Percentiles rank a stretch among this genome's conserved stretches.
These are phyloP conservation scores for Pichia membranifaciens DNA, from an alignment of 805 yeast species.

Conservation along the genomic window DNA sequence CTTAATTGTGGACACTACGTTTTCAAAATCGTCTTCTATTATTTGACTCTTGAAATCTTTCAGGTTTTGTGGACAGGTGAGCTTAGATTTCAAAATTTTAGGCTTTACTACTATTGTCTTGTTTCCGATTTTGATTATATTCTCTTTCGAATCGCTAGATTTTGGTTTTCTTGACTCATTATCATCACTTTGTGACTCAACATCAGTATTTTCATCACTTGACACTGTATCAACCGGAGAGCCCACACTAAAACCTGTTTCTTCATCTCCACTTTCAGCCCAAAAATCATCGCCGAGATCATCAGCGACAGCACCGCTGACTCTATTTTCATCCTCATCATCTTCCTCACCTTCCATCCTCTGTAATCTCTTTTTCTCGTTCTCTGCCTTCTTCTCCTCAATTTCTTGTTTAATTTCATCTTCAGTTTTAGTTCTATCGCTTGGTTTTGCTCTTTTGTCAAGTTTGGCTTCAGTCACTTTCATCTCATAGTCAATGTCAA, in stretches of 20 bases:
- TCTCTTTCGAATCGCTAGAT: slow-evolving; percentile 11
- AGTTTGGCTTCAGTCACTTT: slow-evolving; percentile 60
- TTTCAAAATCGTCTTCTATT: slow-evolving; percentile 31
- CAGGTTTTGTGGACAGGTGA: slow-evolving; percentile 45
- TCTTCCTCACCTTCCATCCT: slow-evolving; percentile 64
- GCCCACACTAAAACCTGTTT: slow-evolving; percentile 39
- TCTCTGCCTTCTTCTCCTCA: slow-evolving; percentile 50
- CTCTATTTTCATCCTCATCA: slow-evolving; percentile 26
- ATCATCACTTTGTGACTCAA: slow-evolving; percentile 28
- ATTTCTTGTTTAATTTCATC: slow-evolving; percentile 62
- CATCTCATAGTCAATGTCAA: slow-evolving; percentile 51
- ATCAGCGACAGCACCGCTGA: slow-evolving; percentile 51
- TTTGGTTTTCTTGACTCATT: slow-evolving; percentile 25
- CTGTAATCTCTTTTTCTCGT: slow-evolving; percentile 62
- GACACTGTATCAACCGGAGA: slow-evolving; percentile 36
- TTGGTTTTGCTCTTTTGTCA: slow-evolving; percentile 74
- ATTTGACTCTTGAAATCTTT: slow-evolving; percentile 36
- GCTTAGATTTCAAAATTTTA: slow-evolving; percentile 13
- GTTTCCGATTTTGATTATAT: slow-evolving; percentile 31
- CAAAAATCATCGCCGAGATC: slow-evolving; percentile 68
- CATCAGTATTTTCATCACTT: slow-evolving; percentile 31
- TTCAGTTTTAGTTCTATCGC: slow-evolving; percentile 73
- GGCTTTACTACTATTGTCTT: slow-evolving; percentile 24
- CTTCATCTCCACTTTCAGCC: slow-evolving; percentile 47
- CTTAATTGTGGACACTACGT: slow-evolving; percentile 44